These are phyloP conservation scores for Ilex asprella DNA, from an alignment of 257 asterid genomes.

Conservation along the genomic window DNA sequence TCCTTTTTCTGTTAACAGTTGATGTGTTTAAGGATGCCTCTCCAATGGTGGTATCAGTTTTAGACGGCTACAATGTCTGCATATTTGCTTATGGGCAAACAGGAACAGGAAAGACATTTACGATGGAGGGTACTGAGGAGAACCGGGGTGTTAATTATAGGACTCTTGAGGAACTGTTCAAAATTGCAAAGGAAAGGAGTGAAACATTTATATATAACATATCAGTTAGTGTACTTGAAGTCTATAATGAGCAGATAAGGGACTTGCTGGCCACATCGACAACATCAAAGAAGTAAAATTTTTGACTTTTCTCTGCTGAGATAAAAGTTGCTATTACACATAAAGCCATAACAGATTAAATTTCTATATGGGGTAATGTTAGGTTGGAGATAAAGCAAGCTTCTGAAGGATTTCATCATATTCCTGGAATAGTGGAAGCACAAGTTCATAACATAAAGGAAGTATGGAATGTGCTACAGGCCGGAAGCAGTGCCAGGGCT, in stretches of 20 bases:
- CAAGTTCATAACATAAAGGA: constrained; percentile 62
- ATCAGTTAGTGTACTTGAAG: constrained; percentile 98
- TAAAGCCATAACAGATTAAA: too few relatives aligned
- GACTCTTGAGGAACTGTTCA: constrained; percentile 82
- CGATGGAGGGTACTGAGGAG: constrained; percentile 90
- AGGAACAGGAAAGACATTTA: constrained; percentile 97
- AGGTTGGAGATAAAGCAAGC: constrained; percentile 97
- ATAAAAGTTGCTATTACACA: not conserved
- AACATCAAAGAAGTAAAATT: constrained; percentile 65
- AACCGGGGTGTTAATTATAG: constrained; percentile 93
- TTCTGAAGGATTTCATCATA: constrained; percentile 82
- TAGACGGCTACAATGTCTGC: constrained; percentile 96
- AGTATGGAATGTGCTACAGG: constrained; percentile 90
- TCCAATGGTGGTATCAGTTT: constrained; percentile 84
- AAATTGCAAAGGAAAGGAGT: constrained; percentile 60
- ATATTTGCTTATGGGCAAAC: constrained; percentile 99
- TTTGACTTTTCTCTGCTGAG: not conserved
- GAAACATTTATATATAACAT: constrained; percentile 59
- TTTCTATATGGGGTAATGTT: constrained; percentile 12
- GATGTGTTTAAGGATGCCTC: constrained; percentile 95
- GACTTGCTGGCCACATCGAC: constrained; percentile 70
- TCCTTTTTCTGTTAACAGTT: constrained; percentile 34
- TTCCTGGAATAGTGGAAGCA: constrained; percentile 93
- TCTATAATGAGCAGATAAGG: constrained; percentile 91
- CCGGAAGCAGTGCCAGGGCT: constrained; percentile 89